Evolutionary conservation across 2,329 filamentous ascomycete species (phyloP), one percentile per base, ranked within the genome.

Genomic region (Colletotrichum zoysiae): DNA sequence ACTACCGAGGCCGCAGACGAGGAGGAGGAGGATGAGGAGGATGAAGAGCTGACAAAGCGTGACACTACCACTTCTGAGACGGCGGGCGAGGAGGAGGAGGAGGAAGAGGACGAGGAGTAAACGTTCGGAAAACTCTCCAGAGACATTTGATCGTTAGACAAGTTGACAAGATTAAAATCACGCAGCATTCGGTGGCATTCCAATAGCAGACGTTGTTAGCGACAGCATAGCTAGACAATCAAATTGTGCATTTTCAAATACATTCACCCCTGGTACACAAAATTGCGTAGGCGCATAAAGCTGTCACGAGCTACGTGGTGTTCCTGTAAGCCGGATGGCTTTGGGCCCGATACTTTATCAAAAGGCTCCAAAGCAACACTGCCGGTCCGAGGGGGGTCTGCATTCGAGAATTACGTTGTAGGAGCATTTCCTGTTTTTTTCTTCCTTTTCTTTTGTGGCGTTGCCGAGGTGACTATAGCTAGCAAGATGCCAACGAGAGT

Each of bases 131-230:
- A 23, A 4, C 6, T 8, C 14, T 42, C 16, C 20, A 16, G 20
- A 4, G 33, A 8, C 40, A 12, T 2, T 6, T 12, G n/a, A n/a
- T n/a, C 14, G 11, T 4, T 2, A 40, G 11, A 23, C 20, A 38
- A 23, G 2, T 11, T 26, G 20, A 6, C 5, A 40, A 14, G n/a
- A 57, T 23, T 4, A 3, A 6, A 12, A n/a, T 8, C 2, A 8
- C 18, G 6, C 6, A 23, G 20, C 33, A 6, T 57, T 14, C 4
- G 14, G 30, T 11, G n/a, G 16, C 8, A 14, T 56, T 9, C 11
- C 33, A 7, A n/a, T 8, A 20, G 14, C 64, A 18, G 84, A 71
- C 2, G 79, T 12, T 55, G 8, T 5, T 5, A 20, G 30, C 3
- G 51, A 16, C 16, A 16, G 18, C 8, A 20, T 20, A n/a, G 2